Conservation (phyloP, 306 rosid species). For the Malus sylvestris region DNA sequence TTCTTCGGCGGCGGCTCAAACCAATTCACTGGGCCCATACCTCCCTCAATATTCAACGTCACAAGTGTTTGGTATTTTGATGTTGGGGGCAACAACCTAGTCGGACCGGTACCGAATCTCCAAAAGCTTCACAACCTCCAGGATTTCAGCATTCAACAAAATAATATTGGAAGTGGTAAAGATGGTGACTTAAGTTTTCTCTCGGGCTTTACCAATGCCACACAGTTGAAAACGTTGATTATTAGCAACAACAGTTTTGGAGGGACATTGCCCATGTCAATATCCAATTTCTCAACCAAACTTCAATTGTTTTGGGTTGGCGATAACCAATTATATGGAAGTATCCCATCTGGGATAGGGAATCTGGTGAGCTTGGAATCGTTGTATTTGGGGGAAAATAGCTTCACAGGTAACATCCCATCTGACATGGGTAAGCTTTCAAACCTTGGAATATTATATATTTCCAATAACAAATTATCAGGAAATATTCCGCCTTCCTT, state of each 20-base stretch:
- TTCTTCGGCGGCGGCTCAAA: fast-evolving
- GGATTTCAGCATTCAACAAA: fast-evolving
- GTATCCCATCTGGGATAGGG: not conserved
- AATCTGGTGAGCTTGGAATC: not conserved
- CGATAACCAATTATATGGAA: not conserved
- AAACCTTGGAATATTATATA: fast-evolving
- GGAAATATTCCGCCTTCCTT: not conserved
- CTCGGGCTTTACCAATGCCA: not conserved
- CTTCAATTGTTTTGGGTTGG: fast-evolving
- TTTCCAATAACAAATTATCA: not conserved
- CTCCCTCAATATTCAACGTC: not conserved
- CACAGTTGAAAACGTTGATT: fast-evolving
- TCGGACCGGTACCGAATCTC: not conserved
- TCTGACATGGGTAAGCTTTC: not conserved
- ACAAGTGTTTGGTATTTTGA: fast-evolving
- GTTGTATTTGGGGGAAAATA: fast-evolving
- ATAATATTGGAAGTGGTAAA: not conserved
- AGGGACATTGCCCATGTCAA: constrained; percentile 2
- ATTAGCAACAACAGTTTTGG: not conserved
- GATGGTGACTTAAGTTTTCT: not conserved
- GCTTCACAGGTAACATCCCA: not conserved
- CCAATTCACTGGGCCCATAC: not conserved
- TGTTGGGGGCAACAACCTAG: fast-evolving
- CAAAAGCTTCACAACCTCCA: not conserved
- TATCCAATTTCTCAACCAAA: not conserved